Evolutionary conservation across 1,284 basidiomycete species (phyloP).

Genomic region (Melampsora abietis-canadensis): DNA sequence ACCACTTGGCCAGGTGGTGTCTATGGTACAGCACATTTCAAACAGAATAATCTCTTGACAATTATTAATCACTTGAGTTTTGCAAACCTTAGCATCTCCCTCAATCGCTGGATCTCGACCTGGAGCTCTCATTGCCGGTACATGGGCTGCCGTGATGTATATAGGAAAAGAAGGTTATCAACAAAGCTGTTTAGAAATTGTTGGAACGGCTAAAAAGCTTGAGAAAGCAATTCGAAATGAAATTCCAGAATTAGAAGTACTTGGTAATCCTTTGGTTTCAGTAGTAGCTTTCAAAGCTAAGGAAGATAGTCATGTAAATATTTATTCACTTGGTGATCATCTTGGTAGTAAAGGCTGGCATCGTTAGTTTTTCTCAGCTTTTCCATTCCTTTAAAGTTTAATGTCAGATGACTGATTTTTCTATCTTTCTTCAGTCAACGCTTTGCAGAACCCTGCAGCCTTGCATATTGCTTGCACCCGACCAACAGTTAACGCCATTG

Average conservation of each 20-base stretch:
- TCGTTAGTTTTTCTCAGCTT: conserved; percentile 36
- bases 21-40: conserved; percentile 44
- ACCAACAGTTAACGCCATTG: conserved; percentile 71
- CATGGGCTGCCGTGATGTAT: conserved; percentile 93
- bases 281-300: conserved; percentile 72
- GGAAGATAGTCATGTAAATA: conserved; percentile 59
- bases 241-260: conserved; percentile 72
- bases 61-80: background rate
- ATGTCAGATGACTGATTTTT: background rate
- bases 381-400: conserved; percentile 4
- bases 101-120: conserved; percentile 60
- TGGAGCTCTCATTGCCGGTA: conserved; percentile 85
- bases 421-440: conserved; percentile 62
- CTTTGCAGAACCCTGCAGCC: conserved; percentile 70
- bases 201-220: conserved; percentile 68
- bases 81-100: conserved; percentile 46
- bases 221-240: conserved; percentile 64
- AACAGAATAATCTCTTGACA: background rate
- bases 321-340: conserved; percentile 82
- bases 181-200: conserved; percentile 79
- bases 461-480: conserved; percentile 91
- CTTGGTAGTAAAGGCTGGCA: conserved; percentile 65
- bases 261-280: conserved; percentile 84
- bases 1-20: conserved; percentile 53
- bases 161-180: conserved; percentile 89